Evolutionary conservation across 1,284 basidiomycete species (phyloP).

Genomic region (Clitocybe nebularis): DNA sequence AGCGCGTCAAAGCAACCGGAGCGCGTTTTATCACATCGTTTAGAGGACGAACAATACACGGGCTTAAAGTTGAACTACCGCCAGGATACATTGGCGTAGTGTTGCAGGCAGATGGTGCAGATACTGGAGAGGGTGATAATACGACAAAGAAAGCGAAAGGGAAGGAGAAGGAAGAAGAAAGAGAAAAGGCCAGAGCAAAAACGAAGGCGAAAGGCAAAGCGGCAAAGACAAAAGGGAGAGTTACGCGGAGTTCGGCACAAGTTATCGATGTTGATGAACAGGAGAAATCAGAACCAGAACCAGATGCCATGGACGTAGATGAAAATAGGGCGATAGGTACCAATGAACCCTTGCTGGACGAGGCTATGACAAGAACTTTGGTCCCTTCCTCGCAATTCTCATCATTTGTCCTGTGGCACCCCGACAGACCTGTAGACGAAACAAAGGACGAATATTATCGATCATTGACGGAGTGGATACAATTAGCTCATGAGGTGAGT

Average conservation of each 20-base stretch:
- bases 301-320: slow-evolving; percentile 6
- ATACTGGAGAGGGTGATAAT: slow-evolving; percentile 14
- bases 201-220: slow-evolving; percentile 10
- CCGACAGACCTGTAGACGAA: slow-evolving; percentile 65
- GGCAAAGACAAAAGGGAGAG: slow-evolving; percentile 10
- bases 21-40: slow-evolving; percentile 61
- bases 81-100: slow-evolving; percentile 66
- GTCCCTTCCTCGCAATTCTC: slow-evolving; percentile 50
- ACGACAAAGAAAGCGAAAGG: slow-evolving; percentile 9
- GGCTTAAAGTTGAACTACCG: slow-evolving; percentile 58
- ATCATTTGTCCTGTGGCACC: slow-evolving; percentile 66
- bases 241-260: slow-evolving; percentile 19
- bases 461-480: slow-evolving; percentile 63
- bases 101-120: slow-evolving; percentile 30
- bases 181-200: slow-evolving; percentile 16
- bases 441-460: slow-evolving; percentile 66
- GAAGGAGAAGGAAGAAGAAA: slow-evolving; percentile 9
- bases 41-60: slow-evolving; percentile 67
- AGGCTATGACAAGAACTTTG: slow-evolving; percentile 32
- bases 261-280: slow-evolving; percentile 19
- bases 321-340: slow-evolving; percentile 16
- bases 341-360: slow-evolving; percentile 19
- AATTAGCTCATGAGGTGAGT: slow-evolving; percentile 54
- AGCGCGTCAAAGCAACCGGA: slow-evolving; percentile 21
- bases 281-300: slow-evolving; percentile 16